Conservation (phyloP, 2,329 filamentous ascomycete genomes). For the Fusarium sp. region DNA sequence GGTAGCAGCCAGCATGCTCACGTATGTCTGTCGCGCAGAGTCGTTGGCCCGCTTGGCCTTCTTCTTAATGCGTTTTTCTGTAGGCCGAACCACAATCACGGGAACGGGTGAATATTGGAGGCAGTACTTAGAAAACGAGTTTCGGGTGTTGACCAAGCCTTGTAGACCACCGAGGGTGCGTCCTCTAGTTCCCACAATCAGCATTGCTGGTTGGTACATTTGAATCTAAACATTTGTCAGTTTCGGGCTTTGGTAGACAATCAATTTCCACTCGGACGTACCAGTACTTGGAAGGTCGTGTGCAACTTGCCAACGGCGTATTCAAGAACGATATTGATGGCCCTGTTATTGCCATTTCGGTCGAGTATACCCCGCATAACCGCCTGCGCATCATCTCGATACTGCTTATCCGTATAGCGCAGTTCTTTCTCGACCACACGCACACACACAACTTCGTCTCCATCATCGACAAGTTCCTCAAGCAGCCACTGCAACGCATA, state of each 20-base stretch:
- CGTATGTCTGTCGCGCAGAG: conserved; percentile 80
- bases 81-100: conserved; percentile 90
- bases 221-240: conserved; percentile 73
- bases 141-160: conserved; percentile 80
- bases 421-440: conserved; percentile 88
- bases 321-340: conserved; percentile 87
- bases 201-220: conserved; percentile 90
- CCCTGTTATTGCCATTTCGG: conserved; percentile 83
- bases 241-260: background rate
- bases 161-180: conserved; percentile 88
- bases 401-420: conserved; percentile 76
- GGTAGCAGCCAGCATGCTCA: conserved; percentile 78
- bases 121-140: conserved; percentile 94
- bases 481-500: conserved; percentile 94
- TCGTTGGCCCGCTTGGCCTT: conserved; percentile 87
- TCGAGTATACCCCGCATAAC: conserved; percentile 81
- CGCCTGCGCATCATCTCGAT: conserved; percentile 80
- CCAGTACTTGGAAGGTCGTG: conserved; percentile 90
- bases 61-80: conserved; percentile 89
- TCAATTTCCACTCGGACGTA: conserved; percentile 57
- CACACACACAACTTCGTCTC: conserved; percentile 92
- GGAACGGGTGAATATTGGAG: conserved; percentile 93
- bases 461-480: conserved; percentile 91
- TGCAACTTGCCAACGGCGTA: conserved; percentile 91
- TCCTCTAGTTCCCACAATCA: conserved; percentile 90